Conservation (phyloP, 2,329 filamentous ascomycete species). For the Aspergillus carbonarius region DNA sequence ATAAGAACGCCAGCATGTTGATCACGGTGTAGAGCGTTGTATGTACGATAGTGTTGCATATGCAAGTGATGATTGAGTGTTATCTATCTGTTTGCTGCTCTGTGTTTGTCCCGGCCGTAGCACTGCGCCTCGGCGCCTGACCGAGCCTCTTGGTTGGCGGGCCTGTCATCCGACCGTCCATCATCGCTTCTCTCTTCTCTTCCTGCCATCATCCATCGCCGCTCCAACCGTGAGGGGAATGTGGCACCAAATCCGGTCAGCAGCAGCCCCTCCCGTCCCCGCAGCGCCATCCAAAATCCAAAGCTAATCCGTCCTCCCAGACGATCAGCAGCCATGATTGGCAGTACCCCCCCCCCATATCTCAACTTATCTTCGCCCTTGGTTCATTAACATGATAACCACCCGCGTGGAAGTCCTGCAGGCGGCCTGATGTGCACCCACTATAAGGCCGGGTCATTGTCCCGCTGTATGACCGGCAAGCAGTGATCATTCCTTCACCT, state of each 20-base stretch:
- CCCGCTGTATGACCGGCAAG: background rate
- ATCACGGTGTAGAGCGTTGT: slow-evolving; percentile 64
- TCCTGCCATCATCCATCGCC: background rate
- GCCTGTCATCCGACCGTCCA: background rate
- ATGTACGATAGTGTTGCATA: background rate
- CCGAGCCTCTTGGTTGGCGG: background rate
- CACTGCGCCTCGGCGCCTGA: background rate
- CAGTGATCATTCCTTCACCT: background rate
- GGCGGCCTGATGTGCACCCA: background rate
- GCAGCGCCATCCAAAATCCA: background rate
- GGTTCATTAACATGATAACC: background rate
- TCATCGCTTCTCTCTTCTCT: background rate
- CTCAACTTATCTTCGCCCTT: background rate
- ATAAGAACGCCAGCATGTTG: slow-evolving; percentile 92
- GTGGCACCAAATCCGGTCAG: background rate
- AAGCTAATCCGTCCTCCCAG: background rate
- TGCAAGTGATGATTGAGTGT: background rate
- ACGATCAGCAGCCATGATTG: slow-evolving; percentile 2
- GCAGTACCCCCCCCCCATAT: background rate
- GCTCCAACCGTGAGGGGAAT: background rate
- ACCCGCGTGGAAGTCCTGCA: background rate
- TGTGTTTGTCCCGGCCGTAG: background rate
- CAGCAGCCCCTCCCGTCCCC: background rate
- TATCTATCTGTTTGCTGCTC: background rate
- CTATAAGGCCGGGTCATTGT: background rate